Evolutionary conservation across 371 early-diverging fungal genomes (phyloP), one percentile per base, ranked within the genome.

Genomic region (Enterocytospora artemiae): DNA sequence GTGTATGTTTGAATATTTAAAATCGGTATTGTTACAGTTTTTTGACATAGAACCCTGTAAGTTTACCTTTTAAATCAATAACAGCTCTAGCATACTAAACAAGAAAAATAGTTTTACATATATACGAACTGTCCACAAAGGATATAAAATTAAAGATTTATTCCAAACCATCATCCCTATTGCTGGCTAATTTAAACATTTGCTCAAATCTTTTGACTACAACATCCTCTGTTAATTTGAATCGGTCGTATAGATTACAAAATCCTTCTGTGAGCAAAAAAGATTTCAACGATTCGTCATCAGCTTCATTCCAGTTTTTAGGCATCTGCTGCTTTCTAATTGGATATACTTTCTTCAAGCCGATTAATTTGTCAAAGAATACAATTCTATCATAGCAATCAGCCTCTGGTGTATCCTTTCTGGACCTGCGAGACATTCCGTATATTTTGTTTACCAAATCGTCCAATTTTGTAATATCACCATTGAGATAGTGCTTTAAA

Each of bases 311-410:
- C 76, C 76, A 78, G 27, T 60, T 67, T 46, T 69, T 65, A 2
- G 76, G 73, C 43, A 78, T 54, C 3, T 65, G 65, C 24, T 52
- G 43, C 52, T 69, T 73, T 45, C 69, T 59, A 16, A 70, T n/a
- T 3, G 25, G 20, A 33, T 61, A 44, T 37, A 78, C 20, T 18
- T 62, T 53, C 18, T 27, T 45, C 27, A 73, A 33, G 16, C 50
- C 52, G 14, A 1, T 24, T 12, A 73, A 24, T 12, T 43, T 60
- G 39, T 65, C 74, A 50, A 75, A 71, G 32, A 75, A 70, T 20
- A 39, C 50, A 39, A 73, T 74, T 34, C 74, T 63, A n/a, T 76
- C 72, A 49, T 49, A 65, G 33, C 70, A 66, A 43, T 69, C 67
- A 30, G 63, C 65, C 36, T 75, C 73, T 7, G 52, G 45, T 14